phyloP scores from a whole-genome alignment of 371 early-diverging fungal genomes.

The Mortierella sp. region DNA sequence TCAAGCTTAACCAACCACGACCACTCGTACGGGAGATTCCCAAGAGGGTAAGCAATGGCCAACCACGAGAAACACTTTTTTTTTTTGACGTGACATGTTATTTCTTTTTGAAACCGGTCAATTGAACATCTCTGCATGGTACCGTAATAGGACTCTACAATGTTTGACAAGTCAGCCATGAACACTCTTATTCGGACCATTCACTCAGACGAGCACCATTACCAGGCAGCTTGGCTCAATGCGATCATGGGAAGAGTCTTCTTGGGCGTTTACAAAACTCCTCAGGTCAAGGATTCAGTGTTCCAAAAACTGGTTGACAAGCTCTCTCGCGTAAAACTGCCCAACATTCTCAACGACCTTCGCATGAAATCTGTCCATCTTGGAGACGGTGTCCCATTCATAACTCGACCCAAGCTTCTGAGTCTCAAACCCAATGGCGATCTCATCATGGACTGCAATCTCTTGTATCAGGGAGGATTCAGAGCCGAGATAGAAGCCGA shows the following conservation, averaged over 20 bases:
- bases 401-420: slow-evolving; percentile 82
- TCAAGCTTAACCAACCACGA: slow-evolving; percentile 25
- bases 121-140: background rate
- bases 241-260: slow-evolving; percentile 86
- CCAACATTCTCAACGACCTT: slow-evolving; percentile 84
- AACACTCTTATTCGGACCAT: slow-evolving; percentile 65
- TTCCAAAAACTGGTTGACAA: slow-evolving; percentile 75
- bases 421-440: slow-evolving; percentile 79
- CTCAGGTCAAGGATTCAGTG: slow-evolving; percentile 65
- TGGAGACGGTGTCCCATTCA: slow-evolving; percentile 83
- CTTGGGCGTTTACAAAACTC: slow-evolving; percentile 74
- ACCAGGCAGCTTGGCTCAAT: slow-evolving; percentile 87
- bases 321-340: slow-evolving; percentile 72
- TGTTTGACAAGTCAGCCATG: slow-evolving; percentile 69
- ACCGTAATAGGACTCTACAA: slow-evolving; percentile 51
- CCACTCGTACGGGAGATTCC: slow-evolving; percentile 45
- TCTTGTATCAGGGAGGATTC: slow-evolving; percentile 85
- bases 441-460: slow-evolving; percentile 74
- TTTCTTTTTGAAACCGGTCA: background rate
- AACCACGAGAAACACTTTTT: background rate
- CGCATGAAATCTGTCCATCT: slow-evolving; percentile 82
- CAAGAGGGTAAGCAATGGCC: slow-evolving; percentile 30
- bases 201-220: slow-evolving; percentile 72
- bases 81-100: background rate
- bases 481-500: slow-evolving; percentile 78